Evolutionary conservation across 2,329 filamentous ascomycete species (phyloP), one percentile per base, ranked within the genome.

Genomic region (Aspergillus sp.): DNA sequence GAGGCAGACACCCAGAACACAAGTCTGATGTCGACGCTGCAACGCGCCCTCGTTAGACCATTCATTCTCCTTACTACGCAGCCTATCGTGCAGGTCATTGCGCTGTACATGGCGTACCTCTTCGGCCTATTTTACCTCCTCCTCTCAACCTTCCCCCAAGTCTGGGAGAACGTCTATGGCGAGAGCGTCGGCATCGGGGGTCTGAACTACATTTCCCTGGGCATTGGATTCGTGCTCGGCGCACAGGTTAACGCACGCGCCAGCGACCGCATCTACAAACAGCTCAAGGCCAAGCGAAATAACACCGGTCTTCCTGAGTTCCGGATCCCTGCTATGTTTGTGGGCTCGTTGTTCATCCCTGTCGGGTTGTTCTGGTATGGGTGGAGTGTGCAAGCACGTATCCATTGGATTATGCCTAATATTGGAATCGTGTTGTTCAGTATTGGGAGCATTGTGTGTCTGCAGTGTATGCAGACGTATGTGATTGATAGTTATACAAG

Each of bases 131-230:
- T 44, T 2, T 66, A 73, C 62, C 75, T 3, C 54, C 78, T 17
- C 62, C 74, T 52, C 70, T 62, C 5, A 0, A 79, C 83, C 0
- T 66, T 88, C 65, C 83, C 88, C 0, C 66, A 71, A 0, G 75
- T 90, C 0, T 90, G 85, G 85, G 72, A 78, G 5, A 64, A 69
- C 0, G 70, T 77, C 3, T 90, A 90, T 65, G 66, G 77, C 50
- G 78, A 88, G 64, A 80, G 80, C 0, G 75, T 81, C 6, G 82
- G 83, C 48, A 84, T 85, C 15, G 85, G 82, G 11, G 84, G 84
- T 0, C 71, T 89, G 0, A 86, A 89, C 70, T 89, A 88, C 71
- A 79, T 89, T 32, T 83, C 86, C 8, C 81, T 86, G 41, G 85
- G 83, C 0, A 48, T 88, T 0, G 88, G 88, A 0, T 88, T 88